Evolutionary conservation across 1,284 basidiomycete species (phyloP).

Genomic region (Kalmanozyma brasiliensis): DNA sequence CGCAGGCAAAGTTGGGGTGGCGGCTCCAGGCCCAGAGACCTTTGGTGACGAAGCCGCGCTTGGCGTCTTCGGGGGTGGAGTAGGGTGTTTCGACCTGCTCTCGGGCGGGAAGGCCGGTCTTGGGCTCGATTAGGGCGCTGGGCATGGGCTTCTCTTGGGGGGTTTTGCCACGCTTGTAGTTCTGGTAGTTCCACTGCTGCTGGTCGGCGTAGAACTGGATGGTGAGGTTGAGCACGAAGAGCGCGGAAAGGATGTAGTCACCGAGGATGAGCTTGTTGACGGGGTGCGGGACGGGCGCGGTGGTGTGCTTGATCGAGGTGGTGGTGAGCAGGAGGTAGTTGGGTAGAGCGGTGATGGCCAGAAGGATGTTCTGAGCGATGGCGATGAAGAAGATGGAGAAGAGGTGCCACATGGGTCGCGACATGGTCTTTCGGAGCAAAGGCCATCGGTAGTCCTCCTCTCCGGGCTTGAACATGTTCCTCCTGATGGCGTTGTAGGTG

Average conservation of each 20-base stretch:
- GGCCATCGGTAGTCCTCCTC: conserved; percentile 95
- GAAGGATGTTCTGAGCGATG: conserved; percentile 80
- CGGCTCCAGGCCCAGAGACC: conserved; percentile 87
- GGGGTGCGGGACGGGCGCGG: conserved; percentile 69
- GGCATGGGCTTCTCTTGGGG: conserved; percentile 39
- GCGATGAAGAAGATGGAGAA: conserved; percentile 85
- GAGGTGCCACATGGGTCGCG: conserved; percentile 79
- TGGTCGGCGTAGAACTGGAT: conserved; percentile 87
- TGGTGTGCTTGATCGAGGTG: conserved; percentile 62
- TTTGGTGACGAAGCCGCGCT: conserved; percentile 83
- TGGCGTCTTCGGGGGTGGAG: conserved; percentile 71
- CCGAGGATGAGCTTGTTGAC: conserved; percentile 71
- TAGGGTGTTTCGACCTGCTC: conserved; percentile 35
- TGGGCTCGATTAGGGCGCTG: conserved; percentile 24
- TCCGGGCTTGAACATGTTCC: conserved; percentile 79
- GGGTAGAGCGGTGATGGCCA: conserved; percentile 72
- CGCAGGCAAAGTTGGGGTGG: conserved; percentile 91
- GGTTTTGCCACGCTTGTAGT: conserved; percentile 75
- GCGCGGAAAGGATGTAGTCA: conserved; percentile 76
- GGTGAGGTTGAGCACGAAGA: conserved; percentile 75
- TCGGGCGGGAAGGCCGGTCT: conserved; percentile 26
- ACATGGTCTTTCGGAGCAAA: conserved; percentile 77
- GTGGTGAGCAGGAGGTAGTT: conserved; percentile 72
- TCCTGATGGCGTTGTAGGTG: conserved; percentile 82
- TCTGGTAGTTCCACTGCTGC: conserved; percentile 84